A percentile compares a stretch with the other conserved stretches of the same genome.
Conservation (phyloP, 768 basidiomycete genomes). For the Russula virescens region DNA sequence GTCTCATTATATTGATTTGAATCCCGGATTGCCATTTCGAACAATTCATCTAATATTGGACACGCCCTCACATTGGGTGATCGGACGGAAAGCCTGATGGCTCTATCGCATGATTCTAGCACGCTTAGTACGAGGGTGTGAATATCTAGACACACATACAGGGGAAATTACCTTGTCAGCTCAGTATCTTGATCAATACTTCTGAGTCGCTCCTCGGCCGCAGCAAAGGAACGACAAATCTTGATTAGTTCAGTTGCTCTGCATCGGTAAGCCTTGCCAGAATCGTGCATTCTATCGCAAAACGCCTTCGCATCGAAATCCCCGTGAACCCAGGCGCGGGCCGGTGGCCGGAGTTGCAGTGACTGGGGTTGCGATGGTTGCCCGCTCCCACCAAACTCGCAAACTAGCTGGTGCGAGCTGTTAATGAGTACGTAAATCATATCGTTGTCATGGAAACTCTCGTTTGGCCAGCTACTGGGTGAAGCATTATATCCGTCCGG, state of each 20-base stretch:
- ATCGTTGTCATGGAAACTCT: not conserved
- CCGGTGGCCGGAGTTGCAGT: no score
- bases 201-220: not conserved
- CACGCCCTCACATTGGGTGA: not conserved
- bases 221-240: not conserved
- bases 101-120: not conserved
- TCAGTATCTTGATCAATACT: not conserved
- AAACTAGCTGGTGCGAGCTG: not conserved
- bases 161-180: not conserved
- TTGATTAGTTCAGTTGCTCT: not conserved
- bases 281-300: not conserved
- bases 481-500: not conserved
- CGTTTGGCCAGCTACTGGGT: not conserved
- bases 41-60: not conserved
- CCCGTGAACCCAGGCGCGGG: no score
- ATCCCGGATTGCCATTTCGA: not conserved
- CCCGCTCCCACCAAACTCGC: no score
- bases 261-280: not conserved
- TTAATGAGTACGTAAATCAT: not conserved
- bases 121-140: not conserved
- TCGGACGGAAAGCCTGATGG: not conserved
- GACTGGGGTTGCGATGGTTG: no score
- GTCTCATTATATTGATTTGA: not conserved
- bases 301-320: no score
- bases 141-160: not conserved